phyloP scores from a whole-genome alignment of 2,329 filamentous ascomycete species.

The Pseudopyrenochaeta lycopersici region DNA sequence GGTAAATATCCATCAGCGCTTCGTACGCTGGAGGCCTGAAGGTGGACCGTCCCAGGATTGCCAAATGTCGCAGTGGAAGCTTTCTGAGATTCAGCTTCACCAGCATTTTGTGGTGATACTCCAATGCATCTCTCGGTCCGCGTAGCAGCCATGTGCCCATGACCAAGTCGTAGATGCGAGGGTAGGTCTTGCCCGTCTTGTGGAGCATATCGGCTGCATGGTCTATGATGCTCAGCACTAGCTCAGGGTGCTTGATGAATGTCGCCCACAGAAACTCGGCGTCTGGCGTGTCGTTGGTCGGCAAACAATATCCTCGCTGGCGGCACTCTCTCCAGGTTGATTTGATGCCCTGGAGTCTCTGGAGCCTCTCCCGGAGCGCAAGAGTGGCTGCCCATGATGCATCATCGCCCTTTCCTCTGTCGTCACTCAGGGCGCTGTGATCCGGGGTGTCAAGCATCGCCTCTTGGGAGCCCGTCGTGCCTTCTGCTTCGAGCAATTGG shows the following conservation, averaged over 20 bases:
- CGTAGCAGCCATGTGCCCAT: conserved; percentile 52
- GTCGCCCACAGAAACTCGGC: conserved; percentile 57
- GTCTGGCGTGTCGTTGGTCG: conserved; percentile 46
- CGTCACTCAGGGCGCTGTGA: not conserved
- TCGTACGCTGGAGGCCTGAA: conserved; percentile 30
- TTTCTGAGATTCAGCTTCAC: conserved; percentile 31
- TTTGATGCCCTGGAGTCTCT: conserved; percentile 53
- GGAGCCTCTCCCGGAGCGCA: conserved; percentile 50
- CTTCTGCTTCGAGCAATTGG: conserved; percentile 14
- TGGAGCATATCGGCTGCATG: conserved; percentile 55
- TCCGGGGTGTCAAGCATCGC: conserved; percentile 1
- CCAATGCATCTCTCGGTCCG: conserved; percentile 24
- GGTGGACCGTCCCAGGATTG: conserved; percentile 7
- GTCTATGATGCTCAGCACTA: conserved; percentile 49
- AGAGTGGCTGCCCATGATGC: conserved; percentile 54
- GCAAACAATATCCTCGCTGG: conserved; percentile 49
- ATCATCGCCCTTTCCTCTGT: conserved; percentile 11
- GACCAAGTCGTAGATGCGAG: conserved; percentile 55
- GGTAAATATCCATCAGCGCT: conserved; percentile 50
- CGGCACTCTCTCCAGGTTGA: conserved; percentile 55
- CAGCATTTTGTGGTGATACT: conserved; percentile 37
- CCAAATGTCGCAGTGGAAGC: conserved; percentile 35
- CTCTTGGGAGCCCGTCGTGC: conserved; percentile 2
- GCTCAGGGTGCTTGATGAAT: conserved; percentile 49
- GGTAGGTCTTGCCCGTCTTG: conserved; percentile 45